A percentile compares a stretch with the other conserved stretches of the same genome.
Conservation (phyloP, 129 eudicot genomes). For the Oenanthe sinensis region DNA sequence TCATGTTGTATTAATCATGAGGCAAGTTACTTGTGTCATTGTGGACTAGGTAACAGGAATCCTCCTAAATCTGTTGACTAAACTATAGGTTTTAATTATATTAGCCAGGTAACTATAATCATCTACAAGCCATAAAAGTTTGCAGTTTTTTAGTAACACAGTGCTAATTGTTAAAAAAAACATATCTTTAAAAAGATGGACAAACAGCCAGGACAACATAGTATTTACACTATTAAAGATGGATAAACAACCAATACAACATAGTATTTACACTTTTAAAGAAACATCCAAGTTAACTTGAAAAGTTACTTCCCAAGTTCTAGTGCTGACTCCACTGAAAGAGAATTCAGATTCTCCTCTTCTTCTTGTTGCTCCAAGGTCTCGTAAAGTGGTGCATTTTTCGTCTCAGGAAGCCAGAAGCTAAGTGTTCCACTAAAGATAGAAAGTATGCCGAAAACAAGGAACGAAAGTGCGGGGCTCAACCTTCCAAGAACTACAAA, state of each 20-base stretch:
- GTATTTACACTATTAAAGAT: neutral
- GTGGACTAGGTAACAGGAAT: neutral
- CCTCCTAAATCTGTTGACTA: neutral
- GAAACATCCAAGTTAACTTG: neutral
- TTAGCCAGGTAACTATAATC: neutral
- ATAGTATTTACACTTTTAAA: neutral
- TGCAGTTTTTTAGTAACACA: neutral
- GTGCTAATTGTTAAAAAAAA: neutral
- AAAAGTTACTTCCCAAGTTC: slow-evolving; percentile 14
- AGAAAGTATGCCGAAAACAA: slow-evolving; percentile 23
- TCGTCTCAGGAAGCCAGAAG: slow-evolving; percentile 40
- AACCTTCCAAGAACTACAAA: slow-evolving; percentile 37
- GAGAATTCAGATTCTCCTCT: slow-evolving; percentile 11
- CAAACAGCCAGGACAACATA: neutral
- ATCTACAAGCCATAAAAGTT: neutral
- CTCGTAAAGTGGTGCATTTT: slow-evolving; percentile 27
- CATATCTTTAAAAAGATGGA: neutral
- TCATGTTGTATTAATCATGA: too few relatives aligned
- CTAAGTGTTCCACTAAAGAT: slow-evolving; percentile 33
- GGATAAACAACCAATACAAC: neutral
- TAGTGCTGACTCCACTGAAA: slow-evolving; percentile 7
- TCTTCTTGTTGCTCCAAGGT: slow-evolving; percentile 45
- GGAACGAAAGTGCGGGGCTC: slow-evolving; percentile 28
- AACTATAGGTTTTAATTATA: too few relatives aligned
- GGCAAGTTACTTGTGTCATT: neutral